A percentile compares a stretch with the other conserved stretches of the same genome.
Conservation (phyloP, 768 basidiomycete genomes). For the Amanita phalloides region DNA sequence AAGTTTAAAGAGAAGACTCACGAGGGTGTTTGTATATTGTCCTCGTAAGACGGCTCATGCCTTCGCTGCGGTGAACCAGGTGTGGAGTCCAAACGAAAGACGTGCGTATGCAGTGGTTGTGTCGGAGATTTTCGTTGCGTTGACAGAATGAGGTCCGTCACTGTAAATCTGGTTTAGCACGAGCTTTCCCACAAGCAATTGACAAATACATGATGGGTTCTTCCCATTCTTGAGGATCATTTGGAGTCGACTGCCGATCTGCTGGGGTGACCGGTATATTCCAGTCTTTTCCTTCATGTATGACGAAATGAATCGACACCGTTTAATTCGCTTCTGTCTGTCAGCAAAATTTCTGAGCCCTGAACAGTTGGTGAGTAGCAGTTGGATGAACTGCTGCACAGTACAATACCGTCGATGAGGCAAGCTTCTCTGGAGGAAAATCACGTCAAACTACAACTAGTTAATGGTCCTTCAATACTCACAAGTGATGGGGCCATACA, state of each 20-base stretch:
- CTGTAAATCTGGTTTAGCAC: neutral
- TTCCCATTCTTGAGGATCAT: neutral
- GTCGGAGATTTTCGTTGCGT: neutral
- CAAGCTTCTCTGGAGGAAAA: neutral
- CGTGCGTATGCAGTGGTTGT: rapidly evolving
- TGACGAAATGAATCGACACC: neutral
- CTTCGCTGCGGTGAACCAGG: neutral
- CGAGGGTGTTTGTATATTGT: neutral
- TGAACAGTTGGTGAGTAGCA: neutral
- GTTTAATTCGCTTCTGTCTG: neutral
- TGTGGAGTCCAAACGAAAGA: neutral
- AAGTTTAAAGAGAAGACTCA: neutral
- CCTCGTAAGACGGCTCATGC: neutral
- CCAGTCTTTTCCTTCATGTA: neutral
- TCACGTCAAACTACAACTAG: neutral
- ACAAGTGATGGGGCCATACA: neutral
- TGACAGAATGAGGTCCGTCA: neutral
- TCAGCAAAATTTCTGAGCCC: neutral
- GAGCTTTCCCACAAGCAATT: neutral
- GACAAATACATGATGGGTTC: neutral
- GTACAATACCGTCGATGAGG: neutral
- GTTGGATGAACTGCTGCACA: neutral
- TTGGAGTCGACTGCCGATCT: neutral
- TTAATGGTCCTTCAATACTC: neutral
- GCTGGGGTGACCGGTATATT: neutral